These are phyloP conservation scores for Nymphaea thermarum DNA, from an alignment of 164 flowering plant species.

Conservation along the genomic window DNA sequence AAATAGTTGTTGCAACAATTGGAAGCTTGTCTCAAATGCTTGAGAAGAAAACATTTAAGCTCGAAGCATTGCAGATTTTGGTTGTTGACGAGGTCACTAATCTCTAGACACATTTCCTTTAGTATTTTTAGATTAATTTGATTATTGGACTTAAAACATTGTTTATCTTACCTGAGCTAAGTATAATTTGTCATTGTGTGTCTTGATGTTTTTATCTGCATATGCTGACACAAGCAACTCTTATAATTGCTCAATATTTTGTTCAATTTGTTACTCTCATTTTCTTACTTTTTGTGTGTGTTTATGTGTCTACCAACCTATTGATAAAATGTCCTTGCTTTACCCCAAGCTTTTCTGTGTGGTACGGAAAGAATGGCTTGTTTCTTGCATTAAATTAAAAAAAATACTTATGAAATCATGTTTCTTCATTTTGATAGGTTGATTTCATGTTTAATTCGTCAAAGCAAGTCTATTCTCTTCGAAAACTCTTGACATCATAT, in stretches of 20 bases:
- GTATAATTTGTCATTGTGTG: too few relatives aligned
- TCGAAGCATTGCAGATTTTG: constrained; percentile 55
- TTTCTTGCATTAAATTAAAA: too few relatives aligned
- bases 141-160: neutral
- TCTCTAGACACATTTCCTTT: neutral
- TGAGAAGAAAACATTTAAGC: constrained; percentile 52
- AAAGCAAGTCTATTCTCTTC: constrained; percentile 52
- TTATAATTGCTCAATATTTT: too few relatives aligned
- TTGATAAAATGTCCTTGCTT: too few relatives aligned
- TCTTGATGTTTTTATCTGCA: too few relatives aligned
- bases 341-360: too few relatives aligned
- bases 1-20: constrained; percentile 75
- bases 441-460: constrained; percentile 92
- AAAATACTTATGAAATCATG: too few relatives aligned
- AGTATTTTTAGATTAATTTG: neutral
- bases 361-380: too few relatives aligned
- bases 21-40: constrained; percentile 78
- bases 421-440: constrained; percentile 29
- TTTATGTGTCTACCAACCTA: too few relatives aligned
- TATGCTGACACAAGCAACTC: neutral
- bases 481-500: constrained; percentile 66
- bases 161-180: too few relatives aligned
- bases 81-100: constrained; percentile 80
- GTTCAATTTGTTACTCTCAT: too few relatives aligned
- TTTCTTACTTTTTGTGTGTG: too few relatives aligned